Conservation (phyloP, 1,139 yeast genomes). For the Scheffersomyces titani region DNA sequence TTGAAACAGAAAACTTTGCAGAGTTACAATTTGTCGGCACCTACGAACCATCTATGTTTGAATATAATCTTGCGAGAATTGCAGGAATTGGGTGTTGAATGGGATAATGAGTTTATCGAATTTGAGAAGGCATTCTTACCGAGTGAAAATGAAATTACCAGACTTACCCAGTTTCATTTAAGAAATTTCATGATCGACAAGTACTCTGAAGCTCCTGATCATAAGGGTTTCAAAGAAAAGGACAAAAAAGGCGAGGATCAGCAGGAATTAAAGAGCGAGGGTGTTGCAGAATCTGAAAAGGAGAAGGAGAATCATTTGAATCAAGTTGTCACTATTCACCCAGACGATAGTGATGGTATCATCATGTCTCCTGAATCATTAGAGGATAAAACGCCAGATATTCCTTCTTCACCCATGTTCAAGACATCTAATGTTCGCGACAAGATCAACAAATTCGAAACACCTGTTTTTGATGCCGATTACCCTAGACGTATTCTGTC, state of each 20-base stretch:
- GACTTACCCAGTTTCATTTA: conserved; percentile 87
- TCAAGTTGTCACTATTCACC: background rate
- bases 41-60: conserved; percentile 68
- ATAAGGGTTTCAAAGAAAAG: background rate
- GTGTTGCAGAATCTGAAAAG: background rate
- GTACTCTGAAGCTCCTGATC: conserved; percentile 29
- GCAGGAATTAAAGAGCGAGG: conserved; percentile 4
- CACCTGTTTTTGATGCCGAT: background rate
- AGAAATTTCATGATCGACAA: conserved; percentile 68
- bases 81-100: conserved; percentile 79
- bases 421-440: conserved; percentile 23
- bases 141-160: conserved; percentile 88
- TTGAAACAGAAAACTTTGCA: conserved; percentile 50
- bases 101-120: conserved; percentile 87
- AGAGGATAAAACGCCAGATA: background rate
- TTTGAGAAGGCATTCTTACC: conserved; percentile 82
- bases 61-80: conserved; percentile 70
- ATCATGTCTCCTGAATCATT: conserved; percentile 7
- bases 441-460: conserved; percentile 30
- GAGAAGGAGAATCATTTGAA: background rate
- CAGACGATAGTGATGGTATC: background rate
- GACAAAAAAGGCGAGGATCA: conserved; percentile 2
- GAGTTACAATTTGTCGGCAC: conserved; percentile 56
- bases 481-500: background rate
- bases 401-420: conserved; percentile 19